Base-by-base conservation (phyloP, 352 stramenopile species). In the Globisporangium alternatum region DNA sequence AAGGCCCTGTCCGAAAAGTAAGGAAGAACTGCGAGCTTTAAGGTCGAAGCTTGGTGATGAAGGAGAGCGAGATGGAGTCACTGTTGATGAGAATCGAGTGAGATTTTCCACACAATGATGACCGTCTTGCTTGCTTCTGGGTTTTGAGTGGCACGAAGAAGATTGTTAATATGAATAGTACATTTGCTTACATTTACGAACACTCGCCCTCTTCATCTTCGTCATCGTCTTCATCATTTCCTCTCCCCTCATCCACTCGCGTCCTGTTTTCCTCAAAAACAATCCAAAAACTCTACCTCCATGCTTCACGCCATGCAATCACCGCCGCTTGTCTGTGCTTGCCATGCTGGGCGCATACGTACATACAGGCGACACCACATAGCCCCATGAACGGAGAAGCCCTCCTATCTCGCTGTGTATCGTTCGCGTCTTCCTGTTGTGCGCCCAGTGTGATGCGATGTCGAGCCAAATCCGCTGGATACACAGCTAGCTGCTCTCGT, bases 1-100 rank as follows among this genome's bases (percentile, higher is more conserved):
- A 94, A 94, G 69, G 85, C 86, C 54, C 69, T 94, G 21, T 94
- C 85, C 2, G 85, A 94, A 65, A 94, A 93, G 67, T 93, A 89
- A 41, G 35, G 35, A 41, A 4, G 35, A 56, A 43, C 25, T 17
- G 3, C 25, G 53, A 3, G 25, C 35, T 41, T 37, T 22, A 5
- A 35, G 30, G 28, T 35, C 35, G 25, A 55, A 61, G 19, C 54
- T 49, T 8, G 17, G 13, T n/a, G 28, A 48, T 15, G 53, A 59
- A n/a, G 21, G 7, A 30, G 52, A 41, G 28, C 15, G 13, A 25
- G 4, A 31, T 13, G 19, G 30, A 45, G 25, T 28, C 33, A 39
- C 8, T 13, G 33, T 39, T 39, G 10, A 39, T 12, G 33, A 39
- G 33, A 39, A 39, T 39, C 33, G 33, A 39, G 33, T 39, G 33